phyloP scores from a whole-genome alignment of 768 basidiomycete genomes.

The Lactifluus pinguis region DNA sequence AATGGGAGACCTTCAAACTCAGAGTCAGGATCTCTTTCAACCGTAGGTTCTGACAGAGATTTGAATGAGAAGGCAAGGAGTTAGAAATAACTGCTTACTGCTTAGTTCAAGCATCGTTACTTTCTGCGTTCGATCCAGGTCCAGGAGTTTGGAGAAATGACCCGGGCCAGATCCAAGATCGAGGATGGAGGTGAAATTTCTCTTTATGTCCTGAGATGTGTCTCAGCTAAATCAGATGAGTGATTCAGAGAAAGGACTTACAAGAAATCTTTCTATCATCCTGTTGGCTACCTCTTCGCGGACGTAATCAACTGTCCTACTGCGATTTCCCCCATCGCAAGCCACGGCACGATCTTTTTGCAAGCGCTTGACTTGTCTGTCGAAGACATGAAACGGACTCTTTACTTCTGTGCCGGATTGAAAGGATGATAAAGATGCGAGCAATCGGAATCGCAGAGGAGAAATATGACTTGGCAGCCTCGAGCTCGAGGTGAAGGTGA shows the following conservation, averaged over 20 bases:
- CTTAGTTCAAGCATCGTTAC: slow-evolving; percentile 83
- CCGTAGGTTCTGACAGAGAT: slow-evolving; percentile 44
- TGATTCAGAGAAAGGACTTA: slow-evolving; percentile 27
- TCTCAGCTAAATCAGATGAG: slow-evolving; percentile 5
- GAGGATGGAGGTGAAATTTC: slow-evolving; percentile 66
- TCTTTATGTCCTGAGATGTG: slow-evolving; percentile 75
- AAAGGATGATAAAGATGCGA: slow-evolving; percentile 42
- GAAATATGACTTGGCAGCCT: background rate
- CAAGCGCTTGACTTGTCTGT: slow-evolving; percentile 63
- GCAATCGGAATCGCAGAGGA: slow-evolving; percentile 30
- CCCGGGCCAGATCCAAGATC: slow-evolving; percentile 91
- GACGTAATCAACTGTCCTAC: slow-evolving; percentile 83
- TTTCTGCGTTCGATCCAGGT: slow-evolving; percentile 55
- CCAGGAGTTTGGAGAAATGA: slow-evolving; percentile 80
- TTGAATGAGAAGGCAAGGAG: background rate
- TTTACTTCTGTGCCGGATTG: slow-evolving; percentile 37
- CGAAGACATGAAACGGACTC: slow-evolving; percentile 78
- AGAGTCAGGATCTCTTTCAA: slow-evolving; percentile 68
- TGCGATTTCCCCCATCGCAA: slow-evolving; percentile 47
- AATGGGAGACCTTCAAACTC: slow-evolving; percentile 64
- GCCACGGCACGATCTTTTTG: slow-evolving; percentile 71
- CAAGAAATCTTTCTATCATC: slow-evolving; percentile 85
- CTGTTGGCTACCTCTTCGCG: slow-evolving; percentile 84
- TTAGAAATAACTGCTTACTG: slow-evolving; percentile 34
- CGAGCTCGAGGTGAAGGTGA: background rate